Evolutionary conservation across 2,329 filamentous ascomycete species (phyloP), one percentile per base, ranked within the genome.

Genomic region (Epichloe sylvatica): DNA sequence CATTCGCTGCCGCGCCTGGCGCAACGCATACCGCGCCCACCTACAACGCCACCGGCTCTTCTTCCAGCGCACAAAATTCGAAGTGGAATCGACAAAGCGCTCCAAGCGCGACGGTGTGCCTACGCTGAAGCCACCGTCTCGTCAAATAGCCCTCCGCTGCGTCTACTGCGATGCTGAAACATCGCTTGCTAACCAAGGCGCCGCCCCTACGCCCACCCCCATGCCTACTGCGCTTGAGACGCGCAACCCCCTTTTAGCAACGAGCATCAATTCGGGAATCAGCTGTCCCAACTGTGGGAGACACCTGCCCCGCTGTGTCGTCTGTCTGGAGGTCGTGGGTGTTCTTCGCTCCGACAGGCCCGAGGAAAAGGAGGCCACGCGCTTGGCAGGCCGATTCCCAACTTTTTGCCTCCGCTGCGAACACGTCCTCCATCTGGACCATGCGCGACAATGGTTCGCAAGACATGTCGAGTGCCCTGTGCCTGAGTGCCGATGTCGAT

Each of bases 141-240:
- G 81, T 34, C 84, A 87, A 65, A 78, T 91, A 48, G 80, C 83
- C 4, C 75, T 92, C 45, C 78, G 85, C 44, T 92, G 86, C 66
- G 75, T 84, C 45, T 86, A 86, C 67, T 92, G 86, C 67, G 81
- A 84, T 58, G 73, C 76, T 35, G 73, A 78, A 60, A 75, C 74
- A 46, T 75, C 70, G 35, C 67, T 75, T 23, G 68, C 70, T 39
- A 72, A 70, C 51, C 67, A 61, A 47, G 58, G 58, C 48, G 55
- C 55, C 44, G 52, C 43, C 47, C 53, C 53, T 33, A 54, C 54
- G 48, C 41, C 45, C 21, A 49, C 50, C 42, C 41, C 58, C 13
- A 57, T 60, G 17, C 58, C 64, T 30, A 57, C 64, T 21, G 52
- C 60, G 25, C 58, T 65, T 34, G 67, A 69, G 54, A 62, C 53